Conservation (phyloP, 164 flowering plant species). For the Liriodendron chinense region DNA sequence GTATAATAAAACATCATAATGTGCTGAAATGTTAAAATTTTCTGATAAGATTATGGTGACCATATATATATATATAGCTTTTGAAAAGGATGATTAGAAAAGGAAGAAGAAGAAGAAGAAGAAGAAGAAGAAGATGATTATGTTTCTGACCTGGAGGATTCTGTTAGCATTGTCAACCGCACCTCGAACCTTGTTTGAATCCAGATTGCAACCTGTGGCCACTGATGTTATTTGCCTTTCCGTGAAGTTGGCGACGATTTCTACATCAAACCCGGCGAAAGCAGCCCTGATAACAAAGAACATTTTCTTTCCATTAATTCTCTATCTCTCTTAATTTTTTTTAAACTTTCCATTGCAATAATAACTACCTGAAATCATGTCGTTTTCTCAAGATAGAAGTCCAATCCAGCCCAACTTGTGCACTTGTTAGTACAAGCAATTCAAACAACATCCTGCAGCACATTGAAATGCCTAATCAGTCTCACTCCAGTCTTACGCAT, state of each 20-base stretch:
- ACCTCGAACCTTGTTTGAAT: conserved; percentile 62
- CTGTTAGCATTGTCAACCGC: conserved; percentile 74
- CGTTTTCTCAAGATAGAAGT: conserved; percentile 81
- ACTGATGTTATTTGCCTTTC: conserved; percentile 61
- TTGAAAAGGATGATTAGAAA: conserved; percentile 2
- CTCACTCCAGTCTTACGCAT: neutral
- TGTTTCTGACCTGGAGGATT: conserved; percentile 61
- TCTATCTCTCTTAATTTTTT: neutral
- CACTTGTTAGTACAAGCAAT: conserved; percentile 68
- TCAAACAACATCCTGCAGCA: conserved; percentile 75
- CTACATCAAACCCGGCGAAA: conserved; percentile 73
- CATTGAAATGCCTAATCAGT: too few relatives aligned
- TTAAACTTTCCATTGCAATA: neutral
- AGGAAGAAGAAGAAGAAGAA: neutral
- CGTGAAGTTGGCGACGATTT: conserved; percentile 48
- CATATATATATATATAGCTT: too few relatives aligned
- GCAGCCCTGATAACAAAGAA: conserved; percentile 52
- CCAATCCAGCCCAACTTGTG: conserved; percentile 95
- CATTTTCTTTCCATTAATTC: neutral
- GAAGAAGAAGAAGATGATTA: neutral
- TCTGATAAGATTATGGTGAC: neutral
- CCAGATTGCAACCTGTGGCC: conserved; percentile 51
- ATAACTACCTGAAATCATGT: conserved; percentile 54
- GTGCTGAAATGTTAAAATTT: neutral
- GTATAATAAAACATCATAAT: too few relatives aligned